Percentiles rank a stretch among this genome's conserved stretches.
Conservation (phyloP, 768 basidiomycete genomes). For the Coprinopsis strossmayeri region DNA sequence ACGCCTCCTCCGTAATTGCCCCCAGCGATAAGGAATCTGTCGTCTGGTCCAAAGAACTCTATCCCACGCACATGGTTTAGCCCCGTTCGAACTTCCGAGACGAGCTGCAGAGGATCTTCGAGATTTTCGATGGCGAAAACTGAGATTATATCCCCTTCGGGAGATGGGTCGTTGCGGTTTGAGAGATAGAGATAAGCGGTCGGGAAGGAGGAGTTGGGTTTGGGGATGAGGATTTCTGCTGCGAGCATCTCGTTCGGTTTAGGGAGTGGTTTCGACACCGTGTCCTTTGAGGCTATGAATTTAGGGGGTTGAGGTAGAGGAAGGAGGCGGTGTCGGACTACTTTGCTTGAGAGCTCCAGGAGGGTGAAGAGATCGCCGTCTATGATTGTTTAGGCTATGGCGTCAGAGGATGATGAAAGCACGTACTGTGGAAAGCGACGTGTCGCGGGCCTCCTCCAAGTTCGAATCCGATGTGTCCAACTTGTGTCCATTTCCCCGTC, state of each 20-base stretch:
- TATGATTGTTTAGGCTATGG: constrained; percentile 18
- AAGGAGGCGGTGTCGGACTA: constrained; percentile 51
- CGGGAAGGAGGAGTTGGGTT: constrained; percentile 44
- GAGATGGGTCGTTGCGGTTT: constrained; percentile 67
- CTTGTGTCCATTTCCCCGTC: constrained; percentile 41
- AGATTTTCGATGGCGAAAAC: constrained; percentile 52
- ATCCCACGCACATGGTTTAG: constrained; percentile 67
- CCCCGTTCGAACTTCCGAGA: constrained; percentile 62
- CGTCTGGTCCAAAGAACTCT: constrained; percentile 55
- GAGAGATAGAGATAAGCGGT: constrained; percentile 62
- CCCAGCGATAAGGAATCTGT: constrained; percentile 57
- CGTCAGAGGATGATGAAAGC: neutral
- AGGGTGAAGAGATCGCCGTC: constrained; percentile 61
- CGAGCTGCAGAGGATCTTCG: constrained; percentile 36
- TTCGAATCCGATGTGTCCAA: constrained; percentile 40
- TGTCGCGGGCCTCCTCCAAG: constrained; percentile 70
- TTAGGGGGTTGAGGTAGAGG: constrained; percentile 33
- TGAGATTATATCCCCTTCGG: constrained; percentile 66
- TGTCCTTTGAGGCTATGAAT: constrained; percentile 38
- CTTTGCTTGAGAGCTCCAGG: constrained; percentile 55
- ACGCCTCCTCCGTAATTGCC: constrained; percentile 60
- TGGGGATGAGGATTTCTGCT: constrained; percentile 62
- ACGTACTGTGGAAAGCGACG: constrained; percentile 54
- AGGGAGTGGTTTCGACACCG: constrained; percentile 40
- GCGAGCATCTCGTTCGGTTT: constrained; percentile 49